Base-by-base conservation (phyloP, 192 early-diverging fungal genomes). In the Fimicolochytrium jonesii region DNA sequence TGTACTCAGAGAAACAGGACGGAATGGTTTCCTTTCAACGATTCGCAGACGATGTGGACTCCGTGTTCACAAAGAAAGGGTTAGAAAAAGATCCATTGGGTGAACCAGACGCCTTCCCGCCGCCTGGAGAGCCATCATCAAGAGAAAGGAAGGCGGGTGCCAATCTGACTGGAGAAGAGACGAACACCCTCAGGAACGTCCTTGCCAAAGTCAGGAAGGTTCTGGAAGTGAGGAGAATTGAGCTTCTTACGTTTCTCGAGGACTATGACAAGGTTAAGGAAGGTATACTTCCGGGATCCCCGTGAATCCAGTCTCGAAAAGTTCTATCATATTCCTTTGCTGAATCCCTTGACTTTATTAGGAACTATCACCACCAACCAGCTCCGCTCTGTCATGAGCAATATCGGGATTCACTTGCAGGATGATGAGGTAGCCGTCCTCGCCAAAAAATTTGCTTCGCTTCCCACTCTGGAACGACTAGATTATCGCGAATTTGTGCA, bases 351-450 rank as follows among this genome's bases (percentile, higher is more conserved):
- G 29, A 22, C 15, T 36, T n/a, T n/a, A n/a, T n/a, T 33, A 80
- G 79, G 79, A 11, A 78, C 79, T 2, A 78, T 81, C 42, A 78
- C 79, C 18, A 74, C 71, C 3, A 81, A 74, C 54, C 79, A 81
- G 37, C 76, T 78, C 48, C 37, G 79, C 28, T 75, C 79, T 6
- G 76, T 76, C 5, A 51, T 81, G 39, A 70, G 64, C 30, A 55
- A 36, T 15, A 65, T 72, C 31, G 59, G 70, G 11, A 66, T 81
- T 10, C 61, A 61, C 3, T 68, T 82, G 23, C 62, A 69, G 6
- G 76, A 78, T 55, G 33, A 57, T 10, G 79, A 82, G 52, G 62
- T 82, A 17, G 49, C 30, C 17, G 71, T 71, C 13, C 30, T 81
- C 13, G 65, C 73, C 3, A 63, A 68, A 23, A 43, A 59, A 35